Base-by-base conservation (phyloP, 345 rosid genomes). In the Linum trigynum region DNA sequence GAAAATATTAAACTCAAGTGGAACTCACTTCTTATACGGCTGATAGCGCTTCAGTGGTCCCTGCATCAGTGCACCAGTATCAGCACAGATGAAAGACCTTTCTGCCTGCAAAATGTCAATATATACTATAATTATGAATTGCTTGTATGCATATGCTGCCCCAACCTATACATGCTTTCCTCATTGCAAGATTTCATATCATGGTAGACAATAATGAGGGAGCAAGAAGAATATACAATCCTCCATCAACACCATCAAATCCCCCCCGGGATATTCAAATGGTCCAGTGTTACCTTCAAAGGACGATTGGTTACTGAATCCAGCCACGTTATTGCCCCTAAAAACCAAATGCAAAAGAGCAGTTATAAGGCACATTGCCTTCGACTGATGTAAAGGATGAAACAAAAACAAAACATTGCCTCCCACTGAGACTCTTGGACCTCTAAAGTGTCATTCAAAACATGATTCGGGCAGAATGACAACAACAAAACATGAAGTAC, bases 231-330 rank as follows among this genome's bases (percentile, higher is more conserved):
- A 23, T 23, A 23, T 23, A 23, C 0, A 23, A 23, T 23, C 32
- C 1, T 23, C 32, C 32, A 23, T 23, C 32, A 23, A 23, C 32
- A 23, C 32, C 32, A 23, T 23, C 32, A 0, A 23, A 23, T 0
- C 1, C 32, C 32, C 1, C 32, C 32, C 32, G 9, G 16, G 3
- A 9, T 16, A n/a, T 57, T 2, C 36, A 57, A 57, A 57, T 17
- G 39, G 41, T 36, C 61, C 51, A 10, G 23, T 50, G 61, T 61
- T 78, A 94, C 99, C 97, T 86, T 90, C 69, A 94, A 72, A 37
- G 92, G 96, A 75, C 79, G 86, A 78, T 94, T 94, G 39, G 90
- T 85, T 62, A 90, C 87, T 64, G 99, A 90, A 83, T 94, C 95
- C 65, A 94, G 90, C 99, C 99, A 94, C 23, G 87, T 85, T 69